Evolutionary conservation across 169 alveolate genomes (phyloP), one percentile per base, ranked within the genome.

Genomic region (Cryptosporidium viatorum): DNA sequence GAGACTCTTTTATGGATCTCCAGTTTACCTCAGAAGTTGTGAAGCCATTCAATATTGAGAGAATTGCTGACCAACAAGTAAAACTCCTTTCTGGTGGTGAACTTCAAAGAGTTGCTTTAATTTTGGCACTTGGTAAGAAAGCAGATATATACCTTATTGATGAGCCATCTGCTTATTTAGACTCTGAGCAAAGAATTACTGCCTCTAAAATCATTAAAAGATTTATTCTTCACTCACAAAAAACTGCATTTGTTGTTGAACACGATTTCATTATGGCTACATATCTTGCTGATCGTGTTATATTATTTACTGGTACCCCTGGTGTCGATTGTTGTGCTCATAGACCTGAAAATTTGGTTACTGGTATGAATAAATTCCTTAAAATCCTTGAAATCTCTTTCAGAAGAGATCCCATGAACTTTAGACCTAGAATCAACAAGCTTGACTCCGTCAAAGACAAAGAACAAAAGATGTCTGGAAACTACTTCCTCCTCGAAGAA

Each of bases 241-340:
- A 96, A 93, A 95, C 99, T 48, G 99, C 99, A 23, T 99, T 99
- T 91, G 93, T 99, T 60, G 99, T 99, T 21, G 99, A 99, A 93
- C 99, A 99, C 92, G 99, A 99, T 92, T 99, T 99, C 93, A 98
- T 99, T 93, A 99, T 99, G 99, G 99, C 99, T 37, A 98, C 99
- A 23, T 99, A 99, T 94, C 94, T 99, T 62, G 99, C 99, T 45
- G 99, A 99, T 91, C 97, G 99, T 51, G 99, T 99, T 69, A 96
- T 99, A 23, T 99, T 99, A 48, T 99, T 96, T 91, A 99, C 97
- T 51, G 99, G 99, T 0, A 92, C 94, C 33, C 99, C 99, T 1
- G 99, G 99, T 80, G 94, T 94, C 51, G 96, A 96, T 35, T 94
- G 98, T 84, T 85, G 67, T 55, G 97, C 98, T 12, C 86, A 85